phyloP scores from a whole-genome alignment of 352 stramenopile genomes.

The Pythium biforme region DNA sequence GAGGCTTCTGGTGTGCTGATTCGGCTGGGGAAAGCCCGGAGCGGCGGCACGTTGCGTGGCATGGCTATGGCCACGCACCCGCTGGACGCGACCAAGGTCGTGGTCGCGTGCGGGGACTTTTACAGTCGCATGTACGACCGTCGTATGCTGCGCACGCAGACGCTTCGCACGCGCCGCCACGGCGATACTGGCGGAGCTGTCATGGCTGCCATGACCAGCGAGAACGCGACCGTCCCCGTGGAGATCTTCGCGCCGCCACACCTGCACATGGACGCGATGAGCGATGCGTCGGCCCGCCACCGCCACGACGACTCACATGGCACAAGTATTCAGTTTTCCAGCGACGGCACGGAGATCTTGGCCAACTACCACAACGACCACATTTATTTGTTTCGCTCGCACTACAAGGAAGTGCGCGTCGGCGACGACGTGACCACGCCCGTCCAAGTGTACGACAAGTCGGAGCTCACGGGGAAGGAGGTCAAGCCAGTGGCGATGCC shows the following conservation, averaged over 20 bases:
- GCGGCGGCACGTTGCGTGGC: slow-evolving; percentile 43
- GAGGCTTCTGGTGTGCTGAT: slow-evolving; percentile 60
- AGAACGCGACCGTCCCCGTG: slow-evolving; percentile 41
- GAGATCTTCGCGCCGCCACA: slow-evolving; percentile 77
- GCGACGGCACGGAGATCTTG: slow-evolving; percentile 61
- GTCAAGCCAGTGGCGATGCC: not conserved
- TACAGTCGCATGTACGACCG: slow-evolving; percentile 79
- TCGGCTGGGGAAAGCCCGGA: slow-evolving; percentile 53
- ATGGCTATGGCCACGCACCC: slow-evolving; percentile 79
- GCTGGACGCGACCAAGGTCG: slow-evolving; percentile 69
- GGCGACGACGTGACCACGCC: slow-evolving; percentile 3
- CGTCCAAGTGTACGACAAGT: slow-evolving; percentile 16
- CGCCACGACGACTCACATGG: slow-evolving; percentile 62
- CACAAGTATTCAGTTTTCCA: slow-evolving; percentile 82
- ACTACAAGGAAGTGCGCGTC: slow-evolving; percentile 20
- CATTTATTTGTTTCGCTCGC: slow-evolving; percentile 78
- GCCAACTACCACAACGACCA: slow-evolving; percentile 87
- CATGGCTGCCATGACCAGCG: slow-evolving; percentile 13
- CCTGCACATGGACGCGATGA: slow-evolving; percentile 63
- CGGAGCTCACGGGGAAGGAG: not conserved
- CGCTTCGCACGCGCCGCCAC: slow-evolving; percentile 10
- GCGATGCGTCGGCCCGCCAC: slow-evolving; percentile 35
- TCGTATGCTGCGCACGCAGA: slow-evolving; percentile 67
- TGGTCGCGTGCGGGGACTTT: slow-evolving; percentile 72
- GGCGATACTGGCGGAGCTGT: slow-evolving; percentile 13